Conservation (phyloP, 1,139 yeast species). For the Suhomyces bolitotheri region DNA sequence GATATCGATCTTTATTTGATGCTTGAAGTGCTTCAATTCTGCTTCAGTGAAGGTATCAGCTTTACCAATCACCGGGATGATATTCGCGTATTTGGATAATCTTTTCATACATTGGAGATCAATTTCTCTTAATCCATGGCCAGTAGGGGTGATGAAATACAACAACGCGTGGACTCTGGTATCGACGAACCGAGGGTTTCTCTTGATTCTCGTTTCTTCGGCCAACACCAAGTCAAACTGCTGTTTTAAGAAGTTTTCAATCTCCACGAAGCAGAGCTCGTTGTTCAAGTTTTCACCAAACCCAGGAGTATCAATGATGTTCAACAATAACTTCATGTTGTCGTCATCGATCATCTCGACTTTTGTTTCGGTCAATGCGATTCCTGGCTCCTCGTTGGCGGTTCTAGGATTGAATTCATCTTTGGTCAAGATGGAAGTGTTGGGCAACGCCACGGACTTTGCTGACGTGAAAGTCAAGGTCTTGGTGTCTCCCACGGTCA, state of each 20-base stretch:
- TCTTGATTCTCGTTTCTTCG: constrained; percentile 87
- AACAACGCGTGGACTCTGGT: constrained; percentile 73
- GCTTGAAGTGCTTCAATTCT: constrained; percentile 64
- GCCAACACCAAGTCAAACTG: constrained; percentile 91
- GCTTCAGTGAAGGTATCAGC: constrained; percentile 82
- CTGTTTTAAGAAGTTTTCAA: constrained; percentile 75
- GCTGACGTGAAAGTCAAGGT: constrained; percentile 50
- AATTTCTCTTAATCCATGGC: constrained; percentile 74
- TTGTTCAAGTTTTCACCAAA: constrained; percentile 73
- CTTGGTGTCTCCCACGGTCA: constrained; percentile 38
- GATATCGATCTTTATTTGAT: constrained; percentile 65
- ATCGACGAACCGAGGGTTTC: constrained; percentile 81
- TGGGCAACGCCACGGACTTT: constrained; percentile 52
- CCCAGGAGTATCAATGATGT: constrained; percentile 75
- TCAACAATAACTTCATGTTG: constrained; percentile 65
- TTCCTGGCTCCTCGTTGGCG: constrained; percentile 57
- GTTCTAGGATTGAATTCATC: constrained; percentile 44
- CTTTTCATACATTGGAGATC: constrained; percentile 78
- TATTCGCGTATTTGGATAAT: constrained; percentile 77
- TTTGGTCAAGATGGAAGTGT: constrained; percentile 44
- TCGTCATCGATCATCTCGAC: constrained; percentile 75
- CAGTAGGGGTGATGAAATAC: constrained; percentile 73
- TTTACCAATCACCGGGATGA: constrained; percentile 84
- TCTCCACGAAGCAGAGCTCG: constrained; percentile 61
- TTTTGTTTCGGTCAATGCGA: constrained; percentile 66